phyloP scores from a whole-genome alignment of 2,329 filamentous ascomycete genomes.

The Scedosporium minutisporum region DNA sequence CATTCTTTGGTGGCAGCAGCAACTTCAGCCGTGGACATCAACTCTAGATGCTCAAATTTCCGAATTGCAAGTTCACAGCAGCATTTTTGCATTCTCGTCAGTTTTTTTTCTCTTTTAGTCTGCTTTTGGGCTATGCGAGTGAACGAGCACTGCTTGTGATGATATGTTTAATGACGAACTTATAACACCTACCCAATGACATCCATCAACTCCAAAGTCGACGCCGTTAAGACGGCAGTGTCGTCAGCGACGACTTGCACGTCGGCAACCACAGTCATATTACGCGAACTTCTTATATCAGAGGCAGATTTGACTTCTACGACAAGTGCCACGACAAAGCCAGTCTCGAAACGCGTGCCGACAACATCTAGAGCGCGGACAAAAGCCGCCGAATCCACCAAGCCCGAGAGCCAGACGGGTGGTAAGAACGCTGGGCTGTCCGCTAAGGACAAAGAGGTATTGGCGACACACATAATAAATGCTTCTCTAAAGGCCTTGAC shows the following conservation, averaged over 20 bases:
- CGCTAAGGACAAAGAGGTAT: conserved; percentile 50
- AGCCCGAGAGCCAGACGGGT: background rate
- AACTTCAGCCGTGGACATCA: conserved; percentile 6
- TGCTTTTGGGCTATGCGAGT: conserved; percentile 1
- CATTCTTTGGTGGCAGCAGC: background rate
- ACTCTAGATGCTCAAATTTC: conserved; percentile 13
- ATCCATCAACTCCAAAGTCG: conserved; percentile 22
- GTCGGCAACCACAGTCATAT: conserved; percentile 32
- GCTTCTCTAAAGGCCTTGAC: conserved; percentile 56
- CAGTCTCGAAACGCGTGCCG: conserved; percentile 13
- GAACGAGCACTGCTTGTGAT: conserved; percentile 13
- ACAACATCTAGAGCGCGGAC: background rate
- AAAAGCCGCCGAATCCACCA: background rate
- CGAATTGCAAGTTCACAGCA: conserved; percentile 14
- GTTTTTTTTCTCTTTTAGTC: background rate
- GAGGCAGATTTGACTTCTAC: conserved; percentile 20
- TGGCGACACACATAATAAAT: conserved; percentile 69
- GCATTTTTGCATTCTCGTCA: conserved; percentile 11
- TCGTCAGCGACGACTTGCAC: conserved; percentile 45
- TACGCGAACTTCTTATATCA: conserved; percentile 35
- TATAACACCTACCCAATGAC: conserved; percentile 14
- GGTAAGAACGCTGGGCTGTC: conserved; percentile 27
- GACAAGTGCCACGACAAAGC: conserved; percentile 14
- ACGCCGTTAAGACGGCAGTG: conserved; percentile 45
- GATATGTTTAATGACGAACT: conserved; percentile 21